Evolutionary conservation across 495 filamentous ascomycete genomes (phyloP).

Genomic region (Annulohypoxylon stygium): DNA sequence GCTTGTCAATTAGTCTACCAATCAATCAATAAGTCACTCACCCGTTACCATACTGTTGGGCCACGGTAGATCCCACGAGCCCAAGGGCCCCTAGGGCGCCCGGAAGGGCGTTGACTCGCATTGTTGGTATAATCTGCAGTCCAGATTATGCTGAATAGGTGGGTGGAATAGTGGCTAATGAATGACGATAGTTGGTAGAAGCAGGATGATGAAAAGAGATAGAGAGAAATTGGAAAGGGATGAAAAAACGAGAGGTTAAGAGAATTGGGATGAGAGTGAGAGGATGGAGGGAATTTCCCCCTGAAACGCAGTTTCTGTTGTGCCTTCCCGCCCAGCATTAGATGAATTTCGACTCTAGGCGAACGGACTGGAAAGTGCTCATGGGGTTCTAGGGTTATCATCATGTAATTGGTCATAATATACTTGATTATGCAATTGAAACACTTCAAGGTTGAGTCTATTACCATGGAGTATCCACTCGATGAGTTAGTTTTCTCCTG

Average conservation of each 20-base stretch:
- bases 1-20: not conserved
- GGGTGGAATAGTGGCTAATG: constrained; percentile 34
- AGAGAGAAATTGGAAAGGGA: constrained; percentile 15
- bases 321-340: constrained; percentile 27
- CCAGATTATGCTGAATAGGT: constrained; percentile 28
- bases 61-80: constrained; percentile 46
- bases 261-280: constrained; percentile 2
- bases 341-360: not conserved
- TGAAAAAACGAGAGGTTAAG: constrained; percentile 17
- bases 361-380: constrained; percentile 17
- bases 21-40: constrained; percentile 30
- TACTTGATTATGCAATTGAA: constrained; percentile 23
- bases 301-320: constrained; percentile 33
- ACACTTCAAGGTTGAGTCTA: constrained; percentile 1
- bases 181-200: constrained; percentile 40
- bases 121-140: constrained; percentile 36
- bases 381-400: constrained; percentile 3
- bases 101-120: constrained; percentile 47
- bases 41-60: constrained; percentile 48
- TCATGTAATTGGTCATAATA: constrained; percentile 33
- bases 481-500: constrained; percentile 3
- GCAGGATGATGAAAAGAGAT: constrained; percentile 27
- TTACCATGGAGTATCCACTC: not conserved
- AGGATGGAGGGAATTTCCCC: constrained; percentile 8
- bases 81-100: constrained; percentile 44